Evolutionary conservation across 2,329 filamentous ascomycete species (phyloP).

Genomic region (Cytospora paraplurivora): DNA sequence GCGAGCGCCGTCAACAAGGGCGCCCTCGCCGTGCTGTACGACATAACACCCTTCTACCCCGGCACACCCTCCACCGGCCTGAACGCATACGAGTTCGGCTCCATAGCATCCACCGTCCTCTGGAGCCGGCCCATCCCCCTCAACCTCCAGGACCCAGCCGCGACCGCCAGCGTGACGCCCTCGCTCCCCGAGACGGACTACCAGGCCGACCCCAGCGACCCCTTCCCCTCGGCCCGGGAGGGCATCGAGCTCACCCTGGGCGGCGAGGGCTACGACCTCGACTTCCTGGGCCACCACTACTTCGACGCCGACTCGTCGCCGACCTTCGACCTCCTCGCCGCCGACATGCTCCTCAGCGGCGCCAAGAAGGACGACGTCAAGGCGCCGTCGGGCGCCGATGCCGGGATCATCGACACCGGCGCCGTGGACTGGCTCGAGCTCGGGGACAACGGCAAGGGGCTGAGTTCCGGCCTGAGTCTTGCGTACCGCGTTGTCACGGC

Average conservation of each 20-base stretch:
- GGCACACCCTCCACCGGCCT: conserved; percentile 44
- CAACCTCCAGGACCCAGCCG: conserved; percentile 42
- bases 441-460: conserved; percentile 33
- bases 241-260: conserved; percentile 42
- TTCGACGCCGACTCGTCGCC: conserved; percentile 59
- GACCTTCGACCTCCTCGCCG: conserved; percentile 57
- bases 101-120: conserved; percentile 46
- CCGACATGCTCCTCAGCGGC: conserved; percentile 45
- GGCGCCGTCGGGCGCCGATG: conserved; percentile 53
- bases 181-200: conserved; percentile 38
- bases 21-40: conserved; percentile 63
- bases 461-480: conserved; percentile 40
- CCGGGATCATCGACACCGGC: conserved; percentile 50
- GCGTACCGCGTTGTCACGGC: conserved; percentile 60
- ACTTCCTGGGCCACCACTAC: conserved; percentile 66
- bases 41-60: conserved; percentile 56
- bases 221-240: conserved; percentile 45
- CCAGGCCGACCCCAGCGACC: conserved; percentile 48
- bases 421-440: conserved; percentile 60
- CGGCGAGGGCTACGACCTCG: conserved; percentile 37
- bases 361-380: conserved; percentile 52
- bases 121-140: conserved; percentile 49
- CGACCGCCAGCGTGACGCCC: conserved; percentile 32
- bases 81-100: conserved; percentile 40
- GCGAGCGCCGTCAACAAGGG: conserved; percentile 47